Evolutionary conservation across 1,139 yeast genomes (phyloP), one percentile per base, ranked within the genome.

Genomic region (Blastobotrys persicus): DNA sequence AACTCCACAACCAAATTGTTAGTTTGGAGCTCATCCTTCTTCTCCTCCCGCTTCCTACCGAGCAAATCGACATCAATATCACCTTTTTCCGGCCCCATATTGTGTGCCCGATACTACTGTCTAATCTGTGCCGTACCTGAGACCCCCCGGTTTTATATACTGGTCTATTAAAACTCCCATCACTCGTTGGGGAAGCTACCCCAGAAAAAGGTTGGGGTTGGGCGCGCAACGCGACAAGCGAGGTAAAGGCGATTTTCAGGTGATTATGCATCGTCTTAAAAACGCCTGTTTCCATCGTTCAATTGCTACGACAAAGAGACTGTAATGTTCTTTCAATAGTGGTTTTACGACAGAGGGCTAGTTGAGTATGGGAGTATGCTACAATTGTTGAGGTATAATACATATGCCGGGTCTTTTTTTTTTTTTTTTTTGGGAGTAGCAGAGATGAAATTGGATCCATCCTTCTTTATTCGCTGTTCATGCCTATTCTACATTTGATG

Each of bases 1-100:
- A 60, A 58, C 46, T 60, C 62, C 41, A 54, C 48, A 23, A 60
- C 62, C 34, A 60, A 44, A 50, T 60, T 59, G 45, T 49, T 43
- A 12, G 55, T 50, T 19, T 43, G 32, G 26, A 46, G 38, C 16
- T 42, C 47, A n/a, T 44, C 45, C 13, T 46, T 35, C 5, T 35
- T 35, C 28, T 39, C 28, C 9, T 31, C 32, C 20, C 20, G 42
- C 28, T 23, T 23, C 28, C 28, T 23, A 12, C 41, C 41, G 4
- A 37, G 28, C 18, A 37, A 13, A 14, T 37, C 28, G 6, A 37
- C 41, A 12, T 37, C 12, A 7, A 37, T 23, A 23, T 37, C 41
- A 19, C 41, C 28, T 9, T 23, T 9, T 23, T 23, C 28, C 28
- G 28, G 28, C 9, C 28, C 28, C 28, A 23, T 23, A 9, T 23